Base-by-base conservation (phyloP, 768 basidiomycete genomes). In the Macrolepiota albuminosa region DNA sequence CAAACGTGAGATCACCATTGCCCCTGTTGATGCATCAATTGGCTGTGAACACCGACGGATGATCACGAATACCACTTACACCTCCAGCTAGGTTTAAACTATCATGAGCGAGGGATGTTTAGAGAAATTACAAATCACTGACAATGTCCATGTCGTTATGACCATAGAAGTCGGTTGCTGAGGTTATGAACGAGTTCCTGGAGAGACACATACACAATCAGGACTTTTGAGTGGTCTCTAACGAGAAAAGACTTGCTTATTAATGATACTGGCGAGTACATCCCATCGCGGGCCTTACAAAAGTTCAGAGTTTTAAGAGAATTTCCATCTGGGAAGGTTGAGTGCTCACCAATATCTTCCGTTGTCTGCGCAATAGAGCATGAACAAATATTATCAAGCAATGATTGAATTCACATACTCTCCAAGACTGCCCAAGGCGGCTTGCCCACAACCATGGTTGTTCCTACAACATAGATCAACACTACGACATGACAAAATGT, bases 91-190 rank as follows among this genome's bases (percentile, higher is more conserved):
- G 18, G 57, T 34, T 13, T 6, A 3, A 6, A 34, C 1, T 46
- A 21, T 11, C 6, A 39, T 54, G 24, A 61, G 40, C 9, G 3
- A 45, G 31, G 42, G 29, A 4, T 7, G 9, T 14, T 24, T 45
- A 6, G 11, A 36, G 37, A 9, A 43, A 9, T 43, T 34, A 33
- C 13, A 46, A 58, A 1, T 16, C 13, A 53, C 73, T 24, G 45
- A 87, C 85, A 65, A 88, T 88, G 66, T 88, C 86, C 75, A 89
- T 75, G 62, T 89, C 87, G 56, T 88, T 88, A 57, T 81, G 82
- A 3, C 86, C 86, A 58, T 78, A 85, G 66, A 87, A 88, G 68
- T 87, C 83, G 0, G 83, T 81, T 0, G 83, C 83, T 71, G 78
- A 81, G 0, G 85, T 81, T 47, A 84, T 78, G 69, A 88, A 88